A percentile compares a stretch with the other conserved stretches of the same genome.
phyloP scores from a whole-genome alignment of 768 basidiomycete genomes.

The Auricularia heimuer region DNA sequence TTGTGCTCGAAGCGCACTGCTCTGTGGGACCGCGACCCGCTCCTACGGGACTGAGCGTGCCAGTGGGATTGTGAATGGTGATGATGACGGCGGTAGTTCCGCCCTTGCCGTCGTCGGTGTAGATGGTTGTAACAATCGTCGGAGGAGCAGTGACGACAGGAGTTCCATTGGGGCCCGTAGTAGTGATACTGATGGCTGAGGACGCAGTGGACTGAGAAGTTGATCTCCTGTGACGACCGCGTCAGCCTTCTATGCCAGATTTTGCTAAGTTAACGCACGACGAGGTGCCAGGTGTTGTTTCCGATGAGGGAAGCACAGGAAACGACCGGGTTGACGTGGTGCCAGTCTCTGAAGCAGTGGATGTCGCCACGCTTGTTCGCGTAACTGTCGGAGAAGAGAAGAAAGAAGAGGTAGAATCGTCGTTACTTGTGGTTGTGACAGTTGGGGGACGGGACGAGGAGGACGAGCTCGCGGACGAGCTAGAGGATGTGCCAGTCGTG shows the following conservation, averaged over 20 bases:
- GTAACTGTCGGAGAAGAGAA: not conserved
- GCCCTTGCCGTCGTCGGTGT: slow-evolving; percentile 47
- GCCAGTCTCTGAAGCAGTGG: not conserved
- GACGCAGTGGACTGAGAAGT: slow-evolving; percentile 31
- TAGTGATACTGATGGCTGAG: slow-evolving; percentile 45
- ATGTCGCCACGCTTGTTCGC: not conserved
- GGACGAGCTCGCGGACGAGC: not conserved
- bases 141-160: slow-evolving; percentile 42
- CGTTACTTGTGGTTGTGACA: not conserved
- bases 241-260: not conserved
- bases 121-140: slow-evolving; percentile 45
- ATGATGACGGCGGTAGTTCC: slow-evolving; percentile 48
- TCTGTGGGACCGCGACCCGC: slow-evolving; percentile 35
- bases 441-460: not conserved
- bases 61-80: slow-evolving; percentile 60
- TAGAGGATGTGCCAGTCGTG: not conserved
- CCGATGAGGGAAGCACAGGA: too few species aligned
- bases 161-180: slow-evolving; percentile 48
- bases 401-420: not conserved
- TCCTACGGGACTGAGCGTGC: slow-evolving; percentile 39
- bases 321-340: not conserved
- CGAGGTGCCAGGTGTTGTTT: not conserved
- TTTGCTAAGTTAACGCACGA: slow-evolving; percentile 8
- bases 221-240: not conserved
- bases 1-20: not conserved